Base-by-base conservation (phyloP, 176 grass and related monocot genomes). In the Poa annua region DNA sequence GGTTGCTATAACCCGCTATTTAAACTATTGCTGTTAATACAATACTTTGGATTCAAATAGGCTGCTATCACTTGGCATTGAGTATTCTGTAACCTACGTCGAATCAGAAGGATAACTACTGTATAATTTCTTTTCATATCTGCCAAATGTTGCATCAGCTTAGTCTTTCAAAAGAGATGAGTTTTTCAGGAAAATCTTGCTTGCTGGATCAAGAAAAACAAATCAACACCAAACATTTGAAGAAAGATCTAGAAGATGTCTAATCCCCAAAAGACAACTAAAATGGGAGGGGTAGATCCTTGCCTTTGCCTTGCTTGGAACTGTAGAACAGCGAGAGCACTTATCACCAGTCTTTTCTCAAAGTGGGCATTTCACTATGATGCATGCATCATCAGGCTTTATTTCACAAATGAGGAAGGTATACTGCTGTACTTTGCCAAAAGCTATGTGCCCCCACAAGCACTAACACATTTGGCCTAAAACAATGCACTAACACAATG, bases 311-410 rank as follows among this genome's bases (percentile, higher is more conserved):
- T 81, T 88, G 29, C 50, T 69, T 49, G 26, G 69, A 73, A 57
- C 79, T 73, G 47, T 78, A 65, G 83, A 89, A 82, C 36, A 85
- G 66, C 39, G 25, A 56, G 65, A 85, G 78, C 55, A 82, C 66
- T 66, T 50, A 51, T 79, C 84, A 83, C 29, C 29, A 64, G 26
- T 63, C 74, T 83, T 86, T 86, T 38, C 38, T 26, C 79, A 74
- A 86, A 90, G 83, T 90, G 56, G 64, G 49, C 49, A 74, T 74
- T 74, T 79, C 78, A 53, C 34, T 62, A 47, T 78, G 59, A 63
- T 34, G 60, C 4, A 44, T 44, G 42, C 10, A 63, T 4, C 77
- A 81, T 33, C 74, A 41, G 21, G 32, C 55, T 89, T 89, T 78
- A 86, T 74, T 78, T 82, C 79, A 48, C 24, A 66, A 86, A 89